Conservation (phyloP, 768 basidiomycete species). For the Galerina marginata region DNA sequence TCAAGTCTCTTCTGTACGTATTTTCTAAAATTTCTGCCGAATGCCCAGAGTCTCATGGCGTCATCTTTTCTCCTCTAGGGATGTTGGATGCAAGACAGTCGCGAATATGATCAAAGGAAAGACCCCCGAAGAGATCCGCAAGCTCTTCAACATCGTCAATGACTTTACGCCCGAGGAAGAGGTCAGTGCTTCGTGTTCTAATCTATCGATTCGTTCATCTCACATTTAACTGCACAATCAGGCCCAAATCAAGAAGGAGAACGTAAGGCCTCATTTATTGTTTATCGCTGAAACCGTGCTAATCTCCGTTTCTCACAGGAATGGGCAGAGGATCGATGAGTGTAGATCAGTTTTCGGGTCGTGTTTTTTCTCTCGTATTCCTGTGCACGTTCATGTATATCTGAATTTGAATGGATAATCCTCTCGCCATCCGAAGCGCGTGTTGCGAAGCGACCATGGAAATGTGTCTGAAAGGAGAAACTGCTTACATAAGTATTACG, state of each 20-base stretch:
- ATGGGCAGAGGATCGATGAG: slow-evolving; percentile 93
- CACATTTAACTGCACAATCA: slow-evolving; percentile 33
- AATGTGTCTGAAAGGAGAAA: neutral
- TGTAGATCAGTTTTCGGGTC: slow-evolving; percentile 18
- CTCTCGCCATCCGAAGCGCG: slow-evolving; percentile 2
- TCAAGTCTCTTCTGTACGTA: slow-evolving; percentile 94
- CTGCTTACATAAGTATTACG: slow-evolving; percentile 23
- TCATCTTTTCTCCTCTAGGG: slow-evolving; percentile 51
- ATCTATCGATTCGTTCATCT: slow-evolving; percentile 14
- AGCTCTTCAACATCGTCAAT: slow-evolving; percentile 96
- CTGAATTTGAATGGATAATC: slow-evolving; percentile 3
- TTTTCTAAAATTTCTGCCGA: slow-evolving; percentile 1
- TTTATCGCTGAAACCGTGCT: neutral
- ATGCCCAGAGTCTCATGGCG: slow-evolving; percentile 9
- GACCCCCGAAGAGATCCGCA: slow-evolving; percentile 98
- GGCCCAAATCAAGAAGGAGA: slow-evolving; percentile 99
- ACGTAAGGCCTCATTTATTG: slow-evolving; percentile 59
- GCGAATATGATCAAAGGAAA: slow-evolving; percentile 99
- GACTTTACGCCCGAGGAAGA: slow-evolving; percentile 99
- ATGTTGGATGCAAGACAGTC: slow-evolving; percentile 98
- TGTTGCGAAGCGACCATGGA: neutral
- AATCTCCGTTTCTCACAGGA: slow-evolving; percentile 51
- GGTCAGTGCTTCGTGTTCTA: slow-evolving; percentile 49
- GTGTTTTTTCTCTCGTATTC: slow-evolving; percentile 22
- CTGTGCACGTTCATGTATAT: slow-evolving; percentile 18